Evolutionary conservation across 495 filamentous ascomycete species (phyloP).

Genomic region (Penicillium turbatum): DNA sequence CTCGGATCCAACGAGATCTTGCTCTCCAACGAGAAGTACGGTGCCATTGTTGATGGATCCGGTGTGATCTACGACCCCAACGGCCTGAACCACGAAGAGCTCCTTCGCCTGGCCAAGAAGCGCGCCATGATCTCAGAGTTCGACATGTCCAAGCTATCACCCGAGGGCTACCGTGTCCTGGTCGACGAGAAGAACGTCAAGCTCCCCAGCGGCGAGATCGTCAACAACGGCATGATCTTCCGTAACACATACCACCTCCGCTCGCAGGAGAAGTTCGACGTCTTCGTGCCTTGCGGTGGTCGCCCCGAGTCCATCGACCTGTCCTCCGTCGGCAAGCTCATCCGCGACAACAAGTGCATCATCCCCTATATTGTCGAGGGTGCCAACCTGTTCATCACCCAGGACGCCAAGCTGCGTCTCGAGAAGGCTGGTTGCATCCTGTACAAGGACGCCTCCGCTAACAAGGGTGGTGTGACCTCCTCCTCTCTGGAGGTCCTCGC

Average conservation of each 20-base stretch:
- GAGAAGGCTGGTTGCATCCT: conserved; percentile 90
- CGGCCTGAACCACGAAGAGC: conserved; percentile 78
- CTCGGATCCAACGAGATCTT: conserved; percentile 97
- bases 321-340: conserved; percentile 75
- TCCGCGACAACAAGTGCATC: conserved; percentile 71
- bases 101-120: conserved; percentile 77
- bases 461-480: conserved; percentile 98
- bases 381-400: conserved; percentile 97
- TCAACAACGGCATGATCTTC: conserved; percentile 91
- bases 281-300: conserved; percentile 94
- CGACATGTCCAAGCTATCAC: conserved; percentile 78
- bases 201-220: conserved; percentile 78
- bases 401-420: conserved; percentile 92
- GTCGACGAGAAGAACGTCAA: conserved; percentile 85
- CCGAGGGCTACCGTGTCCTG: conserved; percentile 84
- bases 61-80: conserved; percentile 92
- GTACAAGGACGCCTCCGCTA: conserved; percentile 97
- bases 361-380: conserved; percentile 97
- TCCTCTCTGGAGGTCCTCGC: conserved; percentile 95
- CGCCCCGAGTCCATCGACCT: conserved; percentile 96
- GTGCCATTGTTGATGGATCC: conserved; percentile 85
- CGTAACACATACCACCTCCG: conserved; percentile 96
- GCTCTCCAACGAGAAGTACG: conserved; percentile 92
- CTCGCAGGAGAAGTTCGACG: conserved; percentile 66
- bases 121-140: conserved; percentile 88